phyloP scores from a whole-genome alignment of 495 filamentous ascomycete genomes.

The Xylaria bambusicola region DNA sequence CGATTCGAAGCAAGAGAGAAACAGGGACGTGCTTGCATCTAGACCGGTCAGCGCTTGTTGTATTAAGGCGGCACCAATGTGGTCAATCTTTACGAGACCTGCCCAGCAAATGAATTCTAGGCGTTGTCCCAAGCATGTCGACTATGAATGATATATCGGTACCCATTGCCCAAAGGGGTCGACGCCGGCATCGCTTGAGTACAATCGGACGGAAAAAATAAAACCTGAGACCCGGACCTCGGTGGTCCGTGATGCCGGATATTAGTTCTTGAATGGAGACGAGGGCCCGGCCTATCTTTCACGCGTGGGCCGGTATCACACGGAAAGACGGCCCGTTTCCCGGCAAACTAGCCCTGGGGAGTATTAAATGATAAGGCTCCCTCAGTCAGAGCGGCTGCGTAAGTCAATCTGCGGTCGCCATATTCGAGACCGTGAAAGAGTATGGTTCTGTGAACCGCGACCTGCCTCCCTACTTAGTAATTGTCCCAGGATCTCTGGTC shows the following conservation, averaged over 20 bases:
- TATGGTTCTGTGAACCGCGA: not conserved
- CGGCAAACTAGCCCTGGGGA: not conserved
- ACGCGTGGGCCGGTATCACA: not conserved
- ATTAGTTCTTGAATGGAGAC: constrained; percentile 12
- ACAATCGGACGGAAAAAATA: not conserved
- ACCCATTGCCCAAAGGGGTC: not conserved
- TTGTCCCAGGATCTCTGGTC: constrained; percentile 5
- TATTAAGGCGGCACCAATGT: not conserved
- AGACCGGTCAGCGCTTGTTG: not conserved
- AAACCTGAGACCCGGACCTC: constrained; percentile 6
- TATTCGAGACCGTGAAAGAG: not conserved
- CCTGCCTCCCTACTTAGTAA: no score
- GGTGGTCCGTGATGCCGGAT: constrained; percentile 20
- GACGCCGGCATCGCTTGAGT: constrained; percentile 3
- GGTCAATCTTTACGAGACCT: not conserved
- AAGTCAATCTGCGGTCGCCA: constrained; percentile 7
- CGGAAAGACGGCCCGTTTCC: constrained; percentile 18
- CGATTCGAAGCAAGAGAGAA: not conserved
- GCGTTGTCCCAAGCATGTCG: not conserved
- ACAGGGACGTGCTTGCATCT: not conserved
- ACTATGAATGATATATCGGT: not conserved
- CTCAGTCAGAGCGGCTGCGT: constrained; percentile 2
- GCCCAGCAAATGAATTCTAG: not conserved
- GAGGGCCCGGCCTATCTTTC: constrained; percentile 3
- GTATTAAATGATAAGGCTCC: constrained; percentile 7